These are phyloP conservation scores for Furcasterigmium furcatum DNA, from an alignment of 2,329 filamentous ascomycete species.

Conservation along the genomic window DNA sequence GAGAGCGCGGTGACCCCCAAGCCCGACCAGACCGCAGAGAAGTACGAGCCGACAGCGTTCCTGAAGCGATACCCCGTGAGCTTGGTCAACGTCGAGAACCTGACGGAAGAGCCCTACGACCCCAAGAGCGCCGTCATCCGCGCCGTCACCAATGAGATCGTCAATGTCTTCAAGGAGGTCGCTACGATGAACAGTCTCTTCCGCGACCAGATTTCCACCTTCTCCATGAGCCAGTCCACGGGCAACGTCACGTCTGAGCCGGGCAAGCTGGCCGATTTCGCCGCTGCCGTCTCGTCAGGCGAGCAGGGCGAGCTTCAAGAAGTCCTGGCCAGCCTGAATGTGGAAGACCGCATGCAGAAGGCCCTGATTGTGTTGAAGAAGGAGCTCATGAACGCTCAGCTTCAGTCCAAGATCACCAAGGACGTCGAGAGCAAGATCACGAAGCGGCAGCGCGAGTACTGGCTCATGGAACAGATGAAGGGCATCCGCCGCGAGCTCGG, in stretches of 20 bases:
- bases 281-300: slow-evolving; percentile 91
- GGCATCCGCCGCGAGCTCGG: slow-evolving; percentile 93
- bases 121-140: slow-evolving; percentile 85
- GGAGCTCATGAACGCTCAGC: slow-evolving; percentile 95
- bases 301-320: slow-evolving; percentile 91
- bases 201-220: slow-evolving; percentile 94
- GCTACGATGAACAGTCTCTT: slow-evolving; percentile 92
- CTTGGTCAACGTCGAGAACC: slow-evolving; percentile 91
- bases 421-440: slow-evolving; percentile 97
- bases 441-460: slow-evolving; percentile 96
- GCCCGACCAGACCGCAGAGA: slow-evolving; percentile 43
- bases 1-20: slow-evolving; percentile 67
- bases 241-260: slow-evolving; percentile 95
- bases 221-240: slow-evolving; percentile 90
- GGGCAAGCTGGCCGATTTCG: slow-evolving; percentile 93
- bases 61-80: slow-evolving; percentile 89
- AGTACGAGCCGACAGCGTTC: slow-evolving; percentile 88
- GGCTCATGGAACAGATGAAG: slow-evolving; percentile 99
- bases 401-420: slow-evolving; percentile 96
- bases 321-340: slow-evolving; percentile 81
- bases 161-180: slow-evolving; percentile 98
- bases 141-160: slow-evolving; percentile 93
- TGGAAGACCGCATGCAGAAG: slow-evolving; percentile 90
- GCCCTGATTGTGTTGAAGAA: slow-evolving; percentile 92
- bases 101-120: slow-evolving; percentile 84